phyloP scores from a whole-genome alignment of 257 asterid genomes.

The Paraleonurus japonicus region DNA sequence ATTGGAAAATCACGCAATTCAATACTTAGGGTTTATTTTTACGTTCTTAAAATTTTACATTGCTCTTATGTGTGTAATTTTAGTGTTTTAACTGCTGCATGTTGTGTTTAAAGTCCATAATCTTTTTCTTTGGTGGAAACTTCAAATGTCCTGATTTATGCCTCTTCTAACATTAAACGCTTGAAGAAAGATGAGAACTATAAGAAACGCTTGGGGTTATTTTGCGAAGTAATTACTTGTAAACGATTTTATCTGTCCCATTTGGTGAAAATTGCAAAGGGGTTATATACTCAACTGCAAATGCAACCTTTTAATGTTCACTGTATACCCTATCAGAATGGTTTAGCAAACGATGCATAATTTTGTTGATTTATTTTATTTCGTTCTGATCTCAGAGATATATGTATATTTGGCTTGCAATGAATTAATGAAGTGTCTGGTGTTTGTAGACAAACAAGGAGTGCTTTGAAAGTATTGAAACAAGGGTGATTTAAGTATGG shows the following conservation, averaged over 20 bases:
- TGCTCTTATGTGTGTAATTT: neutral
- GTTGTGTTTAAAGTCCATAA: neutral
- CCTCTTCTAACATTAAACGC: neutral
- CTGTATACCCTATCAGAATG: neutral
- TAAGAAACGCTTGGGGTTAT: neutral
- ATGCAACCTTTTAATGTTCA: neutral
- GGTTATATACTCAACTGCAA: neutral
- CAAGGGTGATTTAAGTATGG: conserved; percentile 34
- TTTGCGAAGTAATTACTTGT: neutral
- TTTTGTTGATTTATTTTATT: neutral
- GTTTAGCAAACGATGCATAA: neutral
- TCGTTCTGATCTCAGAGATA: neutral
- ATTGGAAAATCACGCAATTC: conserved; percentile 13
- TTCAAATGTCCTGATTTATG: neutral
- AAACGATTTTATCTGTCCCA: neutral
- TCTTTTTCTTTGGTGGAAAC: neutral
- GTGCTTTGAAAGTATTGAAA: conserved; percentile 15
- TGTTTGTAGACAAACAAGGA: conserved; percentile 22
- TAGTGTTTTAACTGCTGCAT: conserved; percentile 7
- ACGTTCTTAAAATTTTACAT: neutral
- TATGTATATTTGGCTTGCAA: neutral
- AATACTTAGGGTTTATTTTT: neutral
- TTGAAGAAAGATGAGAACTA: neutral
- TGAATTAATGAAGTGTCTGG: conserved; percentile 13
- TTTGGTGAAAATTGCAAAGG: neutral